These are phyloP conservation scores for Globisporangium cystogenes DNA, from an alignment of 352 stramenopile genomes.

Conservation along the genomic window DNA sequence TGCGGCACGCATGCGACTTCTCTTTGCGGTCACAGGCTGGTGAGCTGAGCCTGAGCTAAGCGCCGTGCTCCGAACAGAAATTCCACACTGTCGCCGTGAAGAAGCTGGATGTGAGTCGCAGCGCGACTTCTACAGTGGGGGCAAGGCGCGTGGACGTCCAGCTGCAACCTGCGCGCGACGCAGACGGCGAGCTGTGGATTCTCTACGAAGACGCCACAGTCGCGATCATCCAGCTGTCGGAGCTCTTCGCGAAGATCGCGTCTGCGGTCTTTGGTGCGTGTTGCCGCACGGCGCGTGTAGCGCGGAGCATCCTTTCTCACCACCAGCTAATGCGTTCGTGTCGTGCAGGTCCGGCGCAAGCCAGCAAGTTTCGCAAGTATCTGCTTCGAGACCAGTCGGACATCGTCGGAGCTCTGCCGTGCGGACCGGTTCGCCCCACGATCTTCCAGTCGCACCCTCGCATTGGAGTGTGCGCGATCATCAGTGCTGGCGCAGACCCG, in stretches of 20 bases:
- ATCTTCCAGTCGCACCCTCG: constrained; percentile 83
- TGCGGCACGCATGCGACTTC: constrained; percentile 3
- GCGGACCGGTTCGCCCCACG: constrained; percentile 52
- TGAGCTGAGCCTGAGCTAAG: too few relatives aligned
- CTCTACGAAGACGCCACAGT: constrained; percentile 72
- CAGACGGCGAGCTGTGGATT: constrained; percentile 66
- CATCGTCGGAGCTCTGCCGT: constrained; percentile 55
- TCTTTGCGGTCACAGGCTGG: neutral
- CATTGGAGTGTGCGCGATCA: constrained; percentile 62
- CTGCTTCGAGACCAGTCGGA: constrained; percentile 60
- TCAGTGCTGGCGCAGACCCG: constrained; percentile 57
- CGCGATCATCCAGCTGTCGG: constrained; percentile 68
- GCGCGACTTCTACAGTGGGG: constrained; percentile 22
- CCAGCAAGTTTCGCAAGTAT: constrained; percentile 81
- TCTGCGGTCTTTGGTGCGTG: constrained; percentile 45
- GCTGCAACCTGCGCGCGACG: constrained; percentile 16
- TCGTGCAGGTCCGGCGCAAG: constrained; percentile 42
- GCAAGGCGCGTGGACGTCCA: constrained; percentile 23
- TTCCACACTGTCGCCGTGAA: constrained; percentile 35
- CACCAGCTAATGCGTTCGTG: neutral
- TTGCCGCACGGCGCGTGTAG: neutral
- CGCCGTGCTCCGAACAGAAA: constrained; percentile 20
- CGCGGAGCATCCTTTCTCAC: neutral
- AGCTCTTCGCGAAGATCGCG: constrained; percentile 46
- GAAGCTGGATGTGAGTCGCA: constrained; percentile 50